Evolutionary conservation across 768 basidiomycete species (phyloP), one percentile per base, ranked within the genome.

Genomic region (Cytidiella melzeri): DNA sequence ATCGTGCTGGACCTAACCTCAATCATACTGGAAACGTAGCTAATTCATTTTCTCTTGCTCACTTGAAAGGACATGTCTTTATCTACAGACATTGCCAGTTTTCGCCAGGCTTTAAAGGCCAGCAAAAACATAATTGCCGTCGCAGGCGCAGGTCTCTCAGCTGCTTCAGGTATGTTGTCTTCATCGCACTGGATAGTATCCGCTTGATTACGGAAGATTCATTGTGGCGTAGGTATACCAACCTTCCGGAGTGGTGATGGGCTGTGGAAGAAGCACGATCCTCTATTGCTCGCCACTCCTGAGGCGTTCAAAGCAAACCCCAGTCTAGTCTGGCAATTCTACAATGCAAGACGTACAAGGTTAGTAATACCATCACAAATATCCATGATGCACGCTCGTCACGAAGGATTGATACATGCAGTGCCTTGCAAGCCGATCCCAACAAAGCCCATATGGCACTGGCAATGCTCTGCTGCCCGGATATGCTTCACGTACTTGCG

Each of bases 311-410:
- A 53, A 1, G 53, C 64, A 18, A 67, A 77, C 46, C 81, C 78
- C 0, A 73, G 71, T n/a, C 63, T 70, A 3, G 73, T 77, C 3
- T 82, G 80, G 81, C 77, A 83, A 55, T 83, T 83, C 57, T 84
- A 82, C 54, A 81, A 83, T 53, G 75, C 77, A 48, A 67, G 81
- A 18, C 67, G 81, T 45, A 72, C 74, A 63, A 68, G 57, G 79
- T 78, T 44, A 19, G 15, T 30, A 41, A n/a, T 18, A 25, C 21
- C 50, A 34, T 48, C 15, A 44, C 34, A 57, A n/a, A n/a, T n/a
- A n/a, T n/a, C n/a, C n/a, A n/a, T n/a, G 2, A 9, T 21, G 39
- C 11, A n/a, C 43, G 37, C 4, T n/a, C 13, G 38, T 36, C 18
- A 25, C 24, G 4, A 11, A 13, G 46, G 21, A 45, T 23, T 12